phyloP scores from a whole-genome alignment of 2,329 filamentous ascomycete genomes.

The Ramularia endophylla region DNA sequence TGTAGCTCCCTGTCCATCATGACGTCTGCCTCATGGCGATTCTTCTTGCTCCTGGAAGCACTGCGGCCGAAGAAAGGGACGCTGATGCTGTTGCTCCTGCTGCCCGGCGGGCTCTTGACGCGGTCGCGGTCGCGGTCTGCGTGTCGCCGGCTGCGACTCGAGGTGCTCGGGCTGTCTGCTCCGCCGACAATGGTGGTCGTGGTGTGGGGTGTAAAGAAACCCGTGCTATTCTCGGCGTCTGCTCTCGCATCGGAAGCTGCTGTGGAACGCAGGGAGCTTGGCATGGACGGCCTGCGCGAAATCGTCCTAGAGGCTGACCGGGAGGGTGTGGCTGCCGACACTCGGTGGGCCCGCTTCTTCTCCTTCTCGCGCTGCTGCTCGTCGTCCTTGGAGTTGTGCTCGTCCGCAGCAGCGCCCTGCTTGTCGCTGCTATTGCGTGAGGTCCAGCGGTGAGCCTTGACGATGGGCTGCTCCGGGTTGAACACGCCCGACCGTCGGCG shows the following conservation, averaged over 20 bases:
- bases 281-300: constrained; percentile 14
- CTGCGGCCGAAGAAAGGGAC: constrained; percentile 15
- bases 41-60: constrained; percentile 22
- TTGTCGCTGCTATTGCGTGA: no score
- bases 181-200: constrained; percentile 31
- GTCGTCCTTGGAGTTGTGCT: no score
- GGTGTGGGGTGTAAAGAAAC: constrained; percentile 6
- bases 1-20: constrained; percentile 12
- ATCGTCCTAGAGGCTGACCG: no score
- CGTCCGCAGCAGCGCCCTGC: no score
- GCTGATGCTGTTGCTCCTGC: constrained; percentile 21
- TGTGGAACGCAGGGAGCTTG: constrained; percentile 18
- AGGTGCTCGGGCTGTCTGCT: constrained; percentile 9
- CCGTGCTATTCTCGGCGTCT: no score
- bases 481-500: no score
- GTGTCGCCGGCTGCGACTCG: constrained; percentile 17
- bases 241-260: constrained; percentile 13
- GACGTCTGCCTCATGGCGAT: constrained; percentile 19
- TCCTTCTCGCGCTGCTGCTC: no score
- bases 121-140: constrained; percentile 6
- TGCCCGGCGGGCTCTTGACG: constrained; percentile 20
- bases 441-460: no score
- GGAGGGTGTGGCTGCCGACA: no score
- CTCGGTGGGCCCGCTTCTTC: no score
- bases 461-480: no score